phyloP scores from a whole-genome alignment of 2,329 filamentous ascomycete genomes.

The Zymoseptoria tritici region DNA sequence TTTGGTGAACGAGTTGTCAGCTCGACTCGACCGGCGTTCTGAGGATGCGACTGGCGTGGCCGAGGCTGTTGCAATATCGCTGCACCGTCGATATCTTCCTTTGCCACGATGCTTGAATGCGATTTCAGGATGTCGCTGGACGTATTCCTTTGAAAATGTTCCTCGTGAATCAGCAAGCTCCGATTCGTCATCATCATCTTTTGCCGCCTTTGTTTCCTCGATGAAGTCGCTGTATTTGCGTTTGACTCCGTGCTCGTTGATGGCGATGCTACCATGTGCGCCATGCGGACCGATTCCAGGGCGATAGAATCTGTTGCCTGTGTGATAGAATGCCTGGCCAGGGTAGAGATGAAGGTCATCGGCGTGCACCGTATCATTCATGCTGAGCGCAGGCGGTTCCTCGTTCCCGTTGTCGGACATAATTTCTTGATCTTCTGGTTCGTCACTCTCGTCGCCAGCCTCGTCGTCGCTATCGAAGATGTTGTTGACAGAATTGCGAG shows the following conservation, averaged over 20 bases:
- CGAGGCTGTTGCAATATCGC: constrained; percentile 6
- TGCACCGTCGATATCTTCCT: constrained; percentile 16
- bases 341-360: constrained; percentile 18
- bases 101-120: constrained; percentile 18
- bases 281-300: constrained; percentile 20
- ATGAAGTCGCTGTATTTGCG: neutral
- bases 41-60: constrained; percentile 10
- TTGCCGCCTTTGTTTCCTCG: constrained; percentile 2
- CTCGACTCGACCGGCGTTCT: constrained; percentile 16
- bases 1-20: constrained; percentile 10
- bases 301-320: constrained; percentile 27
- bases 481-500: constrained; percentile 11
- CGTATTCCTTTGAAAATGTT: constrained; percentile 10
- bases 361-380: constrained; percentile 12
- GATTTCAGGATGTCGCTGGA: constrained; percentile 12
- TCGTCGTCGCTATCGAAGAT: constrained; percentile 8
- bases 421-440: constrained; percentile 10
- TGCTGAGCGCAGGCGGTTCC: constrained; percentile 4
- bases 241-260: constrained; percentile 8
- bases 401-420: constrained; percentile 23
- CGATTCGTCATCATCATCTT: constrained; percentile 3
- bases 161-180: neutral
- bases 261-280: constrained; percentile 15
- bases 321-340: constrained; percentile 23
- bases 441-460: constrained; percentile 4